These are phyloP conservation scores for Maudiozyma bulderi DNA, from an alignment of 805 yeast genomes.

Conservation along the genomic window DNA sequence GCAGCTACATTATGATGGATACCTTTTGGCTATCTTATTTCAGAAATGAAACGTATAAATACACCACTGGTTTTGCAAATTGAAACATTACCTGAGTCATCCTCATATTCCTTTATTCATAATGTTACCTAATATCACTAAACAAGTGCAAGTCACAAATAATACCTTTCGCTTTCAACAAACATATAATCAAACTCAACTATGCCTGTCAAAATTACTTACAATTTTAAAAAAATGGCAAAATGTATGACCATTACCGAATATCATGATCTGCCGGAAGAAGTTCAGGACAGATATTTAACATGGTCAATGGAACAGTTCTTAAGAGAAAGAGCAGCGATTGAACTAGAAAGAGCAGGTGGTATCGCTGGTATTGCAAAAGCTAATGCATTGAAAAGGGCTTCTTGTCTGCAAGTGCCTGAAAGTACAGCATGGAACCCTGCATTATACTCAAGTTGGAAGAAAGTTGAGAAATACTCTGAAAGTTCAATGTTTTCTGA, in stretches of 20 bases:
- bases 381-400: background rate
- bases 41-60: too few species aligned
- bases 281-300: slow-evolving; percentile 1
- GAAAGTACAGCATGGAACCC: background rate
- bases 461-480: background rate
- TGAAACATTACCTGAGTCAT: too few species aligned
- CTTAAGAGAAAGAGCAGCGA: slow-evolving; percentile 1
- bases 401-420: background rate
- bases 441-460: background rate
- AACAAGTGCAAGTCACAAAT: too few species aligned
- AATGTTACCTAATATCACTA: too few species aligned
- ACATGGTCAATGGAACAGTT: slow-evolving; percentile 3
- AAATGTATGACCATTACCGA: slow-evolving; percentile 1
- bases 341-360: slow-evolving; percentile 1
- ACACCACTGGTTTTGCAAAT: too few species aligned
- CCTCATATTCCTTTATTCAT: too few species aligned
- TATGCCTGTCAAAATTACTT: background rate
- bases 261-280: background rate
- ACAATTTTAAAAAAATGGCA: background rate
- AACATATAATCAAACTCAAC: background rate
- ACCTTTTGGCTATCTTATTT: too few species aligned
- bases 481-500: background rate
- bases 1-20: too few species aligned
- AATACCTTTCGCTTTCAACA: background rate
- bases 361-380: slow-evolving; percentile 2